Percentiles rank a stretch among this genome's conserved stretches.
phyloP scores from a whole-genome alignment of 2,329 filamentous ascomycete species.

The Shiraia bambusicola region DNA sequence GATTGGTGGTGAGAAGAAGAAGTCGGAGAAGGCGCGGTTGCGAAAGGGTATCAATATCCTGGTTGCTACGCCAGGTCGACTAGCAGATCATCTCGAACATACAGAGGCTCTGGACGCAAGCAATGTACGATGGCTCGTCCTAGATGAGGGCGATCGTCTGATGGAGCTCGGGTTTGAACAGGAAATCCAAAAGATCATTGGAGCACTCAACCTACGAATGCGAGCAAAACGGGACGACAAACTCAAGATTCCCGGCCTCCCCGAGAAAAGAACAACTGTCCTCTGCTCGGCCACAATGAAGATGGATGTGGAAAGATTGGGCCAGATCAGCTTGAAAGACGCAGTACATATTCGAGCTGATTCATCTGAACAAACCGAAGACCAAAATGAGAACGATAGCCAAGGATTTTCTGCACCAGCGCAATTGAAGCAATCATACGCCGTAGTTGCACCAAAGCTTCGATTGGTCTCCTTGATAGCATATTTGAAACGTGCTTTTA shows the following conservation, averaged over 20 bases:
- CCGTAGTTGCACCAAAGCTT: conserved; percentile 84
- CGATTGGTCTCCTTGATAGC: conserved; percentile 85
- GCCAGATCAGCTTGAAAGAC: conserved; percentile 92
- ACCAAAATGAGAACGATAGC: conserved; percentile 48
- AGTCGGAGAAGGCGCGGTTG: conserved; percentile 87
- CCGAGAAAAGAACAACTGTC: conserved; percentile 77
- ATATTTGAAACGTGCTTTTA: conserved; percentile 82
- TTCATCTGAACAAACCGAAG: conserved; percentile 53
- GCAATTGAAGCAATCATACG: conserved; percentile 90
- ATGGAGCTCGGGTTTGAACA: conserved; percentile 98
- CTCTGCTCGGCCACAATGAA: conserved; percentile 98
- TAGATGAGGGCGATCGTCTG: conserved; percentile 95
- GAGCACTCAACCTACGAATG: conserved; percentile 68
- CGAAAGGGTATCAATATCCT: conserved; percentile 94
- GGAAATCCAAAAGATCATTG: conserved; percentile 84
- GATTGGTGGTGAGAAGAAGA: conserved; percentile 70
- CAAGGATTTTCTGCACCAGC: conserved; percentile 77
- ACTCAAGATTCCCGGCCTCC: conserved; percentile 63
- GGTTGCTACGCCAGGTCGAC: conserved; percentile 87
- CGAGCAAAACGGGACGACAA: conserved; percentile 62
- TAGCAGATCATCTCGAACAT: conserved; percentile 90
- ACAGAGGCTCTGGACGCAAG: conserved; percentile 86
- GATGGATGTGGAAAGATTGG: conserved; percentile 90
- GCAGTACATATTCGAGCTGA: conserved; percentile 81
- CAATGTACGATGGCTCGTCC: conserved; percentile 87